Evolutionary conservation across 352 stramenopile genomes (phyloP).

Genomic region (Pythium periplocum): DNA sequence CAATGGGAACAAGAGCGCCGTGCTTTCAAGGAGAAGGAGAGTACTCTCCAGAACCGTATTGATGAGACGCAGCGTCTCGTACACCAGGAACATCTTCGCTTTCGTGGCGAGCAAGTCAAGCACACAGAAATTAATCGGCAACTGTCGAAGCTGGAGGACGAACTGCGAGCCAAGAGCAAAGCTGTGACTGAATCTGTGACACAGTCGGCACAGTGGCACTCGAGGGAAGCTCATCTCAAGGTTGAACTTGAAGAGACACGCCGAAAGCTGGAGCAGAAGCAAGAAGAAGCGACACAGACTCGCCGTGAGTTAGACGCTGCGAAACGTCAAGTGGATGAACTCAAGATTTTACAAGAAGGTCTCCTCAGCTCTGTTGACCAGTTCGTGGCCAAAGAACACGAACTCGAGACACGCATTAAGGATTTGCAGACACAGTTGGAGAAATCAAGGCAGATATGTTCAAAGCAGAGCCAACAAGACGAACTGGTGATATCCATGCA

Average conservation of each 20-base stretch:
- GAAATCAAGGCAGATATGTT: no score
- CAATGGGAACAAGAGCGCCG: slow-evolving; percentile 17
- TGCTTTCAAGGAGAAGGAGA: slow-evolving; percentile 21
- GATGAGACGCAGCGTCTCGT: slow-evolving; percentile 24
- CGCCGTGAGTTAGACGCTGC: slow-evolving; percentile 9
- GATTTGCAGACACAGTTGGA: neutral
- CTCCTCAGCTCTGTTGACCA: slow-evolving; percentile 53
- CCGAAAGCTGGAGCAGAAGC: slow-evolving; percentile 18
- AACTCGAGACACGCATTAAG: slow-evolving; percentile 17
- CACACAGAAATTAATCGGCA: slow-evolving; percentile 13
- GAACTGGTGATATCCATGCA: no score
- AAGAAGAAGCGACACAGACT: slow-evolving; percentile 7
- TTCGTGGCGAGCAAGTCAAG: slow-evolving; percentile 13
- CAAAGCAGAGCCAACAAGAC: no score
- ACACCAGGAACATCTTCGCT: slow-evolving; percentile 21
- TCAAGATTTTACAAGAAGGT: slow-evolving; percentile 66
- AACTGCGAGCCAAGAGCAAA: slow-evolving; percentile 13
- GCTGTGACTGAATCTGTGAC: slow-evolving; percentile 14
- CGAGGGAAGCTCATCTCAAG: slow-evolving; percentile 16
- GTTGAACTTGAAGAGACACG: slow-evolving; percentile 11
- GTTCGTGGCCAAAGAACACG: slow-evolving; percentile 28
- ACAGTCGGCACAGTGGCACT: neutral
- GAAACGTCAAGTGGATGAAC: slow-evolving; percentile 40
- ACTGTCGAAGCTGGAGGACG: slow-evolving; percentile 15
- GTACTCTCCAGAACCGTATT: slow-evolving; percentile 20